Conservation (phyloP, 2,329 filamentous ascomycete genomes). For the Colletotrichum sp. region DNA sequence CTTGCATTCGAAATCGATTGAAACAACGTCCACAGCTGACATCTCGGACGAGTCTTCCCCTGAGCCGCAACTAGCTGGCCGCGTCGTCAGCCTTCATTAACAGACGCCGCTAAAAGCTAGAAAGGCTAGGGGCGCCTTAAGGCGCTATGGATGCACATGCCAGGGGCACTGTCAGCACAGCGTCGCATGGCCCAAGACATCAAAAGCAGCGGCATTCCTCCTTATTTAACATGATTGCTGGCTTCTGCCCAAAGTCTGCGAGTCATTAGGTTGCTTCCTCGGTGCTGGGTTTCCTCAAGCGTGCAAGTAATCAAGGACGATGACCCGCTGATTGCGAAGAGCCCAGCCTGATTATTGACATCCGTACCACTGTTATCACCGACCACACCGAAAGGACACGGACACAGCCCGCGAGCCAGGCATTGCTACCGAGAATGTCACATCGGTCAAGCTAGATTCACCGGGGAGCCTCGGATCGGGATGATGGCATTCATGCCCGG, state of each 20-base stretch:
- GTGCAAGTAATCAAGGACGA: not conserved
- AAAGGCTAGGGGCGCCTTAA: not conserved
- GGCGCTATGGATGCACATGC: not conserved
- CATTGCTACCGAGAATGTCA: not conserved
- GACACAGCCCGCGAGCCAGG: not conserved
- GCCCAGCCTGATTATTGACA: not conserved
- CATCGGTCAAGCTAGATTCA: not conserved
- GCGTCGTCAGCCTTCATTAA: not conserved
- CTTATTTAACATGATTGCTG: not conserved
- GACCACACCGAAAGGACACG: not conserved
- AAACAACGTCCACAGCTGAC: not conserved
- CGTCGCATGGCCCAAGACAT: not conserved
- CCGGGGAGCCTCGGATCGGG: not conserved
- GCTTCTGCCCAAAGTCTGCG: not conserved
- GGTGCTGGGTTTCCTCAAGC: not conserved
- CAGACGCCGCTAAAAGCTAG: not conserved
- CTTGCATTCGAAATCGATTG: not conserved
- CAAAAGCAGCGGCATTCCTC: not conserved
- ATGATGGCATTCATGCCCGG: not conserved
- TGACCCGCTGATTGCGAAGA: not conserved
- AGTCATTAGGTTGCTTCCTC: not conserved
- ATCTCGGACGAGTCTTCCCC: not conserved
- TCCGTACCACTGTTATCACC: not conserved
- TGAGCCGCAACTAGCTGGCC: not conserved
- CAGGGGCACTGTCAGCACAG: not conserved